Percentiles rank a stretch among this genome's conserved stretches.
phyloP scores from a whole-genome alignment of 2,329 filamentous ascomycete species.

The Hypocreales sp. region DNA sequence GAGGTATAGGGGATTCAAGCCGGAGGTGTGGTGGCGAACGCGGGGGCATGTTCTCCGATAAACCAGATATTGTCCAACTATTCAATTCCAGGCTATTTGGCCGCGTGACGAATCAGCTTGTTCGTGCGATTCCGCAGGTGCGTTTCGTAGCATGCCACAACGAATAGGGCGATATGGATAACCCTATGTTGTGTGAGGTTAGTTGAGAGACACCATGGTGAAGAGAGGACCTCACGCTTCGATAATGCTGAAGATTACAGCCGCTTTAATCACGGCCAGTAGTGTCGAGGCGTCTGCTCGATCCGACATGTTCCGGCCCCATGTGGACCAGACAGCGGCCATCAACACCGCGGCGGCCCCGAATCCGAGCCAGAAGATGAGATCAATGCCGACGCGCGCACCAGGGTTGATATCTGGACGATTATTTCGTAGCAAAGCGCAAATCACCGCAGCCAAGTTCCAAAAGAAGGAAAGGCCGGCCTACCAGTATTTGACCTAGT shows the following conservation, averaged over 20 bases:
- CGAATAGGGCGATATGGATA: not conserved
- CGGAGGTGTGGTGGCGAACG: too few species aligned
- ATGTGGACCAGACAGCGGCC: slow-evolving; percentile 1
- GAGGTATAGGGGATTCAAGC: too few species aligned
- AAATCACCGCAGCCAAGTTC: not conserved
- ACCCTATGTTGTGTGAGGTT: not conserved
- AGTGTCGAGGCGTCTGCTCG: not conserved
- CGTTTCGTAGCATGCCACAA: not conserved
- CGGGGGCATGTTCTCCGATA: too few species aligned
- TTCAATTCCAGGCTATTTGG: too few species aligned
- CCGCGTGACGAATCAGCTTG: too few species aligned
- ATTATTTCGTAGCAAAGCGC: not conserved
- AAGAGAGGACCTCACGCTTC: slow-evolving; percentile 1
- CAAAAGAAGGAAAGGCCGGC: not conserved
- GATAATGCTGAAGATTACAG: slow-evolving; percentile 1
- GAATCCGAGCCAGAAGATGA: slow-evolving; percentile 2
- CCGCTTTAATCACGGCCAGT: not conserved
- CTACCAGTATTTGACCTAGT: too few species aligned
- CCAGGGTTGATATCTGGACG: slow-evolving; percentile 1
- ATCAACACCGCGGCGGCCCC: slow-evolving; percentile 1
- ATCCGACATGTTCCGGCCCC: not conserved
- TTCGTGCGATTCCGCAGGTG: not conserved
- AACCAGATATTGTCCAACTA: too few species aligned
- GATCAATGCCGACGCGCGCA: slow-evolving; percentile 1
- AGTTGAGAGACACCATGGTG: not conserved